Conservation (phyloP, 1,284 basidiomycete species). For the Cryptococcus jaspeensis region DNA sequence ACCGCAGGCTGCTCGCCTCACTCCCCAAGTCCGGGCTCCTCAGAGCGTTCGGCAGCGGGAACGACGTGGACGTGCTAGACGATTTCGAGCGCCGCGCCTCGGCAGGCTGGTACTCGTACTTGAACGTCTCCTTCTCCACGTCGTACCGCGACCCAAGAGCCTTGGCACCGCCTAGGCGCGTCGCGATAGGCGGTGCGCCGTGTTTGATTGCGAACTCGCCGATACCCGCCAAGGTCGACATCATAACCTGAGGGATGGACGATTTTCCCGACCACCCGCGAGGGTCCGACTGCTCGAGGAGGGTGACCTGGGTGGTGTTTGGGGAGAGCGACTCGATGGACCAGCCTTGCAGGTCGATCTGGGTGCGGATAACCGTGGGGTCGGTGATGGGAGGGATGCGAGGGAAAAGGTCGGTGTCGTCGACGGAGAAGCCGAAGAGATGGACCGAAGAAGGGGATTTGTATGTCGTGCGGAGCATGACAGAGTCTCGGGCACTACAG, state of each 20-base stretch:
- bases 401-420: conserved; percentile 82
- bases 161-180: conserved; percentile 75
- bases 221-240: conserved; percentile 77
- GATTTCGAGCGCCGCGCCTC: conserved; percentile 56
- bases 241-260: conserved; percentile 88
- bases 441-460: conserved; percentile 95
- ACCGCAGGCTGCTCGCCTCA: conserved; percentile 24
- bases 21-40: conserved; percentile 17
- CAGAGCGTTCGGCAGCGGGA: conserved; percentile 36
- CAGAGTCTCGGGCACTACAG: conserved; percentile 77
- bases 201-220: conserved; percentile 94
- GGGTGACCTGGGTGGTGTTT: conserved; percentile 87
- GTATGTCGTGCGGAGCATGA: conserved; percentile 92
- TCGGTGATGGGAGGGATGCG: conserved; percentile 66
- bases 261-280: conserved; percentile 97
- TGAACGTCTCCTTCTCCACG: conserved; percentile 77
- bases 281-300: conserved; percentile 95
- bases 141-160: conserved; percentile 76
- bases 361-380: conserved; percentile 80
- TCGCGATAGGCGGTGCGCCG: conserved; percentile 87
- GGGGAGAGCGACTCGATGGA: conserved; percentile 94
- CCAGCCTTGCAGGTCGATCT: conserved; percentile 95
- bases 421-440: conserved; percentile 91
- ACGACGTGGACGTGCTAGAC: conserved; percentile 46
- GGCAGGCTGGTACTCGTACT: conserved; percentile 78